Conservation (phyloP, 352 stramenopile genomes). For the Phytophthora quininea region DNA sequence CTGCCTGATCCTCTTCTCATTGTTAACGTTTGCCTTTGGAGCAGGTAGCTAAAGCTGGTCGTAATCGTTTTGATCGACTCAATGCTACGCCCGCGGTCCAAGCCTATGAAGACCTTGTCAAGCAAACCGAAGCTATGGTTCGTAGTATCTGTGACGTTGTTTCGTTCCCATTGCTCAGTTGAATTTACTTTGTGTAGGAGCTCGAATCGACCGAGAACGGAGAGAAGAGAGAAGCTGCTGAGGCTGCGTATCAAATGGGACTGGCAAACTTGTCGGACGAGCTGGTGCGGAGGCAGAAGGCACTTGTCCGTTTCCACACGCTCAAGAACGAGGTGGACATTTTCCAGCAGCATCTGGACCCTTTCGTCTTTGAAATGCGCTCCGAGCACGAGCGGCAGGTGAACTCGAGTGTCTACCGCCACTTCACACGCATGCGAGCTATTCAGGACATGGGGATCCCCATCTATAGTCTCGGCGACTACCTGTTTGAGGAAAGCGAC, state of each 20-base stretch:
- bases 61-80: conserved; percentile 20
- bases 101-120: conserved; percentile 59
- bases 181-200: conserved; percentile 18
- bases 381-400: conserved; percentile 58
- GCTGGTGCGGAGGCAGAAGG: conserved; percentile 57
- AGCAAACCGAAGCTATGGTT: conserved; percentile 59
- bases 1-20: background rate
- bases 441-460: conserved; percentile 78
- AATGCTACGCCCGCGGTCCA: conserved; percentile 49
- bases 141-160: background rate
- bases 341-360: conserved; percentile 77
- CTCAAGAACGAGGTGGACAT: conserved; percentile 83
- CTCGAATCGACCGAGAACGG: conserved; percentile 34
- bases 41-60: conserved; percentile 26
- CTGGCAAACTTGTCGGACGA: conserved; percentile 65
- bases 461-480: conserved; percentile 74
- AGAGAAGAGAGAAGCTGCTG: conserved; percentile 39
- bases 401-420: conserved; percentile 77
- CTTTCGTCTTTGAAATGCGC: conserved; percentile 68
- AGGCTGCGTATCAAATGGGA: conserved; percentile 54
- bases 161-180: background rate
- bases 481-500: conserved; percentile 50
- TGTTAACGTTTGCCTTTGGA: background rate
- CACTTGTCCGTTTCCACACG: conserved; percentile 64
- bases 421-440: conserved; percentile 64